Base-by-base conservation (phyloP, 2,329 filamentous ascomycete genomes). In the Fusarium luffae region DNA sequence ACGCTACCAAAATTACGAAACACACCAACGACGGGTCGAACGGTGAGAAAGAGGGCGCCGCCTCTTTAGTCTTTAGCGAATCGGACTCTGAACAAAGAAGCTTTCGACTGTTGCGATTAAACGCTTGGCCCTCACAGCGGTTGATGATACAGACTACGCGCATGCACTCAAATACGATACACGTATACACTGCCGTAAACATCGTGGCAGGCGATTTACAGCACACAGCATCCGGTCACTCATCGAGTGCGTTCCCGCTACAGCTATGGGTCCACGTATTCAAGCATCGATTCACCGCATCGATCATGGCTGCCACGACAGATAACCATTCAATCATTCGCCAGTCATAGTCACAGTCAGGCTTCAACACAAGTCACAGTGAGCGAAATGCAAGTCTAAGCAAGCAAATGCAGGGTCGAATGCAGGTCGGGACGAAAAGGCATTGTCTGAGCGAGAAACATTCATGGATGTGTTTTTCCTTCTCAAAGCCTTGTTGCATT, bases 181-280 rank as follows among this genome's bases (percentile, higher is more conserved):
- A 28, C 10, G n/a, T 27, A 34, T 28, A 47, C 44, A 50, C 47
- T 54, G 13, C 25, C 43, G 32, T 47, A n/a, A 32, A 23, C 56
- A 59, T 41, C 28, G 37, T 52, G 18, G 32, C 46, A 54, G 30
- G 21, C 58, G 49, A 49, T 44, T 52, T 51, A 48, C 48, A 54
- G 50, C 42, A 42, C 43, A 63, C 67, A 27, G 16, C 44, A 67
- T 54, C 47, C 52, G 48, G 27, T 27, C 49, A 30, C 43, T 30
- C 55, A 69, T 67, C 49, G 23, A 52, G 18, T 42, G 43, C 37
- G 42, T 58, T 51, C 48, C 47, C 55, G 34, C 46, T 51, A n/a
- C n/a, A 42, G 21, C 27, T 30, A 55, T 54, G 67, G 62, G 44
- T 56, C 67, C 67, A 69, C 67, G 68, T 70, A 68, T 68, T 54